Conservation (phyloP, 1,284 basidiomycete genomes). For the Crocinoboletus sp. region DNA sequence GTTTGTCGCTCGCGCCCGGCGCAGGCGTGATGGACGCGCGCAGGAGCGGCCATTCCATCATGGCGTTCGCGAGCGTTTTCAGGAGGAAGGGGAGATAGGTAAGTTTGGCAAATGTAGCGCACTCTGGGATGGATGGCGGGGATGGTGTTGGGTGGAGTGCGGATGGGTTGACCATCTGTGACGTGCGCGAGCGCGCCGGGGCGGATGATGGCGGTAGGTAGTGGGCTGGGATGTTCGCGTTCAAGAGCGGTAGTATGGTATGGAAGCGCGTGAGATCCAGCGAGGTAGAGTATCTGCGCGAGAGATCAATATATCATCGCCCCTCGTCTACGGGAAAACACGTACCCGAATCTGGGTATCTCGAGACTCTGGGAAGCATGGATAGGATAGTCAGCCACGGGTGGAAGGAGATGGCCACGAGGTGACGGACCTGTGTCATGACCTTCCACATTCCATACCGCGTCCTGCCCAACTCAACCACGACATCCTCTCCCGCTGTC, state of each 20-base stretch:
- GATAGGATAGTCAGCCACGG: neutral
- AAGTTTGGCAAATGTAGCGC: conserved; percentile 56
- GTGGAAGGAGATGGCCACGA: neutral
- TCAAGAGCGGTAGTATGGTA: conserved; percentile 65
- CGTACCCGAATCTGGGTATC: conserved; percentile 77
- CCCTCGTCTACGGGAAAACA: neutral
- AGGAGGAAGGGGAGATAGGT: conserved; percentile 85
- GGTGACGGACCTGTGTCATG: conserved; percentile 62
- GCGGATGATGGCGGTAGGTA: conserved; percentile 38
- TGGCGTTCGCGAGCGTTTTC: conserved; percentile 78
- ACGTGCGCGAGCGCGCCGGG: conserved; percentile 34
- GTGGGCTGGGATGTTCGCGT: conserved; percentile 62
- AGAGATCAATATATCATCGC: conserved; percentile 2
- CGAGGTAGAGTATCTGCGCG: conserved; percentile 67
- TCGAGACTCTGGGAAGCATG: conserved; percentile 55
- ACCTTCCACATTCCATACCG: conserved; percentile 85
- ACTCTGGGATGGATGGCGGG: conserved; percentile 38
- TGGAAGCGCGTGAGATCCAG: conserved; percentile 81
- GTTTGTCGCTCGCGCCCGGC: conserved; percentile 38
- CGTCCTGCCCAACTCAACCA: conserved; percentile 74
- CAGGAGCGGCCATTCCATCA: conserved; percentile 84
- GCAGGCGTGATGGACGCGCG: conserved; percentile 61
- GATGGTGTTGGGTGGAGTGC: conserved; percentile 42
- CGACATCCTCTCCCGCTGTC: conserved; percentile 33
- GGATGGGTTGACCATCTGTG: conserved; percentile 46